These are phyloP conservation scores for Grosmannia huntii DNA, from an alignment of 2,329 filamentous ascomycete species.

Conservation along the genomic window DNA sequence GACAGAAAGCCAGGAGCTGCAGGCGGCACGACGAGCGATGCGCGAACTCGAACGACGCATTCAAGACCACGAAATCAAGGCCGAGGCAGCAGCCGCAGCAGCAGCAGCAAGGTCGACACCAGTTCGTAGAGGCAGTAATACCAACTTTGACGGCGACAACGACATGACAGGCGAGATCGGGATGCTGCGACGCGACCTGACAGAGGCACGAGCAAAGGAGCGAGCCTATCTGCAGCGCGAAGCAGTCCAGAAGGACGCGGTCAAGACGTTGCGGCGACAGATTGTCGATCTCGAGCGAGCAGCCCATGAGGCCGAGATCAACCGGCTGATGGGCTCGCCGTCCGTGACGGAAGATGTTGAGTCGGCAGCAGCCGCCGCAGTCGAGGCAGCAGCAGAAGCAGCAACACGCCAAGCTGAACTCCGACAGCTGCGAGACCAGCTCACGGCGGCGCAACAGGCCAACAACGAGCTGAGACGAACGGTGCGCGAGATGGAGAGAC, in stretches of 20 bases:
- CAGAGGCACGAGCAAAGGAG: slow-evolving; percentile 53
- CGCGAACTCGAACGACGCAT: slow-evolving; percentile 50
- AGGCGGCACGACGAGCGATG: slow-evolving; percentile 48
- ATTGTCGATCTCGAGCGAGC: slow-evolving; percentile 55
- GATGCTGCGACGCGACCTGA: slow-evolving; percentile 48
- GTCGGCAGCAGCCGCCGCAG: slow-evolving; percentile 19
- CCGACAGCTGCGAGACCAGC: slow-evolving; percentile 38
- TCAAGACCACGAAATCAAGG: slow-evolving; percentile 24
- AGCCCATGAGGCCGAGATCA: slow-evolving; percentile 49
- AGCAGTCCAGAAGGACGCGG: slow-evolving; percentile 44
- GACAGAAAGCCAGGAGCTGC: slow-evolving; percentile 38
- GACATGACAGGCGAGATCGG: slow-evolving; percentile 35
- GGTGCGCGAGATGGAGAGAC: slow-evolving; percentile 13
- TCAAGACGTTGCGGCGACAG: slow-evolving; percentile 51
- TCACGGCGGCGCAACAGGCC: slow-evolving; percentile 15
- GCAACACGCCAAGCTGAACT: background rate
- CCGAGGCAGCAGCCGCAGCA: slow-evolving; percentile 16
- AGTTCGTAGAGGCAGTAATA: background rate
- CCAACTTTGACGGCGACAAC: slow-evolving; percentile 16
- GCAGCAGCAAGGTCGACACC: slow-evolving; percentile 13
- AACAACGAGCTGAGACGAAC: slow-evolving; percentile 22
- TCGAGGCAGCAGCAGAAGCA: background rate
- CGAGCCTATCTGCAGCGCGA: slow-evolving; percentile 54
- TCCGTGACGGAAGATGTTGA: slow-evolving; percentile 29
- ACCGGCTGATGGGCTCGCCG: slow-evolving; percentile 31